Evolutionary conservation across 1,139 yeast genomes (phyloP).

Genomic region (Scheffersomyces titani): DNA sequence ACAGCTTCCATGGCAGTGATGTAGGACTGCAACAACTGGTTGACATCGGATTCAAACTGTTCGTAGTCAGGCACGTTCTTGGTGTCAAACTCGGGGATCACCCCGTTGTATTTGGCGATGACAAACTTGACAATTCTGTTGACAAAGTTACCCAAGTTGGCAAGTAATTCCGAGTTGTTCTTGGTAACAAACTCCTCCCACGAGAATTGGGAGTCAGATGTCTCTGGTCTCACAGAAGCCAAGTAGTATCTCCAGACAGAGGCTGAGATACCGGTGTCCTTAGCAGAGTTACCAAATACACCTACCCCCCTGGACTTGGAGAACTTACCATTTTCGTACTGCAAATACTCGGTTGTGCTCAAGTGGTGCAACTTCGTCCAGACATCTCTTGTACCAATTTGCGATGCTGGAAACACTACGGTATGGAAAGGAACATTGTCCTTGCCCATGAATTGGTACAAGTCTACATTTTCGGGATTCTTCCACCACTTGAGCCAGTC

Average conservation of each 20-base stretch:
- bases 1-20: constrained; percentile 74
- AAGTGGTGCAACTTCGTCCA: constrained; percentile 94
- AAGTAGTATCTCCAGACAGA: constrained; percentile 98
- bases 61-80: constrained; percentile 50
- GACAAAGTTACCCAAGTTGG: constrained; percentile 95
- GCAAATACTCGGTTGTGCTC: constrained; percentile 93
- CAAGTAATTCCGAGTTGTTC: constrained; percentile 89
- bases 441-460: constrained; percentile 98
- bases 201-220: constrained; percentile 93
- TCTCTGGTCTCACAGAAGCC: constrained; percentile 90
- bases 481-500: constrained; percentile 90
- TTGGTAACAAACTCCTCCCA: constrained; percentile 95
- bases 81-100: constrained; percentile 65
- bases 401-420: constrained; percentile 93
- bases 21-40: constrained; percentile 61
- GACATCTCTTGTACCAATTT: constrained; percentile 79
- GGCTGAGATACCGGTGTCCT: constrained; percentile 86
- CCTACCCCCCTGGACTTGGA: constrained; percentile 96
- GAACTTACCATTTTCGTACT: constrained; percentile 97
- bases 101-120: constrained; percentile 89
- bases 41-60: constrained; percentile 57
- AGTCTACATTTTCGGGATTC: constrained; percentile 76
- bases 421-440: constrained; percentile 99
- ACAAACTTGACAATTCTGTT: constrained; percentile 91
- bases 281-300: constrained; percentile 96